These are phyloP conservation scores for Proliferodiscus dingleyae DNA, from an alignment of 2,329 filamentous ascomycete species.

Conservation along the genomic window DNA sequence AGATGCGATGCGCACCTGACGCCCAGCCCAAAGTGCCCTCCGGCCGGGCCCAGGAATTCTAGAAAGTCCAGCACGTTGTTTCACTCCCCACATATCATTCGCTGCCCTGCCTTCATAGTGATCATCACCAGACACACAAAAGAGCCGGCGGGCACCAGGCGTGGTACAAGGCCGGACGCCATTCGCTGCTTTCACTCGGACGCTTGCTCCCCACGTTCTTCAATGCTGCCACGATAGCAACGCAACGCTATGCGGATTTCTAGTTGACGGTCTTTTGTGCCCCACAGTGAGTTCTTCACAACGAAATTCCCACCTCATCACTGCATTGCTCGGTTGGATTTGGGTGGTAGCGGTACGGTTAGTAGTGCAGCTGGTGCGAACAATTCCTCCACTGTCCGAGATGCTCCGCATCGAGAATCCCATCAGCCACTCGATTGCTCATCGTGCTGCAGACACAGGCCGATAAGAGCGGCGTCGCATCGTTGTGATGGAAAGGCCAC, in stretches of 20 bases:
- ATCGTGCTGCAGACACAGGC: not conserved
- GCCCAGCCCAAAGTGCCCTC: too few species aligned
- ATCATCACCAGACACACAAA: not conserved
- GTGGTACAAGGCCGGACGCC: not conserved
- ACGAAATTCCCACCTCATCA: too few species aligned
- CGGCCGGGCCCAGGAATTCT: not conserved
- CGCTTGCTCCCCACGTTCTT: constrained; percentile 38
- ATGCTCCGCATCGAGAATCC: not conserved
- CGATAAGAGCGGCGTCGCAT: constrained; percentile 2
- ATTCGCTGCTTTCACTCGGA: not conserved
- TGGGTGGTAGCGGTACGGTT: too few species aligned
- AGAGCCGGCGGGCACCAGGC: too few species aligned
- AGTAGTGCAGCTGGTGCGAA: too few species aligned
- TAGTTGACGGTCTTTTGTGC: constrained; percentile 7
- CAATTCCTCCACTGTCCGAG: too few species aligned
- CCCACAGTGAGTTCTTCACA: not conserved
- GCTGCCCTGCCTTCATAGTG: not conserved
- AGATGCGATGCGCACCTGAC: not conserved
- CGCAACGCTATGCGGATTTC: too few species aligned
- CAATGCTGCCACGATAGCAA: constrained; percentile 29
- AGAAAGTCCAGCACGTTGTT: too few species aligned
- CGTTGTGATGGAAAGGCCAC: constrained; percentile 2
- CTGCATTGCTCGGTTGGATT: too few species aligned
- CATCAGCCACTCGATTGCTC: constrained; percentile 1
- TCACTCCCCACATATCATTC: not conserved